Evolutionary conservation across 306 rosid genomes (phyloP), one percentile per base, ranked within the genome.

Genomic region (Quercus suber): DNA sequence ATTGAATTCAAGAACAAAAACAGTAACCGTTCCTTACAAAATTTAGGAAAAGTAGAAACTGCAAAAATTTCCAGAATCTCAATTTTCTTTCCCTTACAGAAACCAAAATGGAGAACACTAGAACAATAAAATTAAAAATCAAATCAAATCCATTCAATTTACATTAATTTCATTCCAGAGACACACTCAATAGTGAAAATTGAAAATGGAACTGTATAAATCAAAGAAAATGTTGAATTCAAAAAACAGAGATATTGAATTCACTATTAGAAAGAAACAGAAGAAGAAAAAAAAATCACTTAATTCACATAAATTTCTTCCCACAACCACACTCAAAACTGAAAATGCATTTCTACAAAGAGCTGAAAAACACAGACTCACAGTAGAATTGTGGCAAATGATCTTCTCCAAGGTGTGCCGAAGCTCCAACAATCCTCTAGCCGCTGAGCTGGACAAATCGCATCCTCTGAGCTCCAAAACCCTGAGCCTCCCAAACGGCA

Each of bases 351-450:
- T 67, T 4, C 27, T 33, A 67, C 2, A 31, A 71, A 75, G 53
- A 65, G 43, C 21, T 13, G 43, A 68, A 12, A 9, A 21, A 49
- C n/a, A 69, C 43, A 78, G 55, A 78, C 97, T 88, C 73, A 94
- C 99, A 7, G 98, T 95, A 43, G 99, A 95, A 90, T 92, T 93
- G 80, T 95, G 96, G 76, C 99, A 95, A 80, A 89, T 79, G 85
- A 95, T 91, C 80, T 82, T 95, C 91, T 95, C 99, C 83, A 95
- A 87, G 55, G 99, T 95, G 76, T 89, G 94, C 79, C 97, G 76
- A 79, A 95, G 85, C 80, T 93, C 99, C 18, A 95, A 95, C 82
- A 95, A 83, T 4, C 92, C 98, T 64, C 78, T 93, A 27, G 99
- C 99, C 2, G 98, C 96, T 17, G 98, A 89, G 55, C 97, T 91